Conservation (phyloP, 75 land plant genomes). For the Selaginella moellendorffii region DNA sequence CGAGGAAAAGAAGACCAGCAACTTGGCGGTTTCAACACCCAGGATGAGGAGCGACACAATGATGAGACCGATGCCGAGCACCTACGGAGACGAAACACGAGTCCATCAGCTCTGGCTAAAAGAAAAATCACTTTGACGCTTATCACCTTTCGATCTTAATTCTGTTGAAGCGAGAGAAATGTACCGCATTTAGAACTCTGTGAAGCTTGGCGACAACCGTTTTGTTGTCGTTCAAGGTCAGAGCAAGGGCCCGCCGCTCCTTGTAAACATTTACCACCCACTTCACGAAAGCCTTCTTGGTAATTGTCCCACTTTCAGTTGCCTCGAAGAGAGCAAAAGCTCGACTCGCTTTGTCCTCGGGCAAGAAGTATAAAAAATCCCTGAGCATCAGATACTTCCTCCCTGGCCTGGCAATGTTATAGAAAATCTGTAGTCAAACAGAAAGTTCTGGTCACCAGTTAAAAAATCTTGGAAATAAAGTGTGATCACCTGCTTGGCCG, state of each 20-base stretch:
- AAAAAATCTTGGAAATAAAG: background rate
- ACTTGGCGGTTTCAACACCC: constrained; percentile 2
- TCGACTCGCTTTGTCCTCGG: constrained; percentile 23
- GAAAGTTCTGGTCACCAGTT: background rate
- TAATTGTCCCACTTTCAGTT: constrained; percentile 17
- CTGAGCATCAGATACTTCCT: constrained; percentile 16
- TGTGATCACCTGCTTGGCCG: constrained; percentile 22
- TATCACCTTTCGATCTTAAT: background rate
- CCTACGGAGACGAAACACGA: too few relatives aligned
- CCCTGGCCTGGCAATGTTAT: constrained; percentile 25
- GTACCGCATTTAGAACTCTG: constrained; percentile 9
- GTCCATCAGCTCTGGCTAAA: too few relatives aligned
- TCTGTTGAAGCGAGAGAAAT: background rate
- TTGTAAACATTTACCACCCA: constrained; percentile 31
- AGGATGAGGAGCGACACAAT: constrained; percentile 1
- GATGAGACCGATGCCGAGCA: background rate
- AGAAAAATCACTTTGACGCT: background rate
- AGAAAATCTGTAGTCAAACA: constrained; percentile 19
- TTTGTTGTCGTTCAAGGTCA: constrained; percentile 14
- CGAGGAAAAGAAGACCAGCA: constrained; percentile 7
- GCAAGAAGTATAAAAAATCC: constrained; percentile 26
- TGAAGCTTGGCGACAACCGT: constrained; percentile 10
- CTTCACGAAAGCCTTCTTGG: constrained; percentile 26
- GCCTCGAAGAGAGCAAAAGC: constrained; percentile 24
- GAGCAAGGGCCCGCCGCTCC: constrained; percentile 26